phyloP scores from a whole-genome alignment of 176 grass and related monocot genomes.

The Oryza punctata region DNA sequence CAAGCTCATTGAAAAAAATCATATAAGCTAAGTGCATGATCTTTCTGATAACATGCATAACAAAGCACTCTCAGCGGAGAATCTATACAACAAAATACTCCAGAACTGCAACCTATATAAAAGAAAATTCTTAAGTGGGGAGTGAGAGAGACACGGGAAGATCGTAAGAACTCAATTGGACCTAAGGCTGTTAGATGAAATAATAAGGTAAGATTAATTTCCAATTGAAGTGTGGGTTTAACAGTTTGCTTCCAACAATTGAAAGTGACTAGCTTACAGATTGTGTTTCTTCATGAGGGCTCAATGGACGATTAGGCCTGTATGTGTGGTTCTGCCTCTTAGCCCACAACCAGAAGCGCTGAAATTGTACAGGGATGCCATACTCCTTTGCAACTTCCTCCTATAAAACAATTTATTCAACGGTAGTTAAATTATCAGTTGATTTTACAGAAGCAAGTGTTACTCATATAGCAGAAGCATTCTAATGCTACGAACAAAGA shows the following conservation, averaged over 20 bases:
- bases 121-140: neutral
- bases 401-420: conserved; percentile 38
- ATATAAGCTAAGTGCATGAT: neutral
- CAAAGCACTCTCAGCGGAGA: neutral
- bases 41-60: conserved; percentile 6
- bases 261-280: conserved; percentile 50
- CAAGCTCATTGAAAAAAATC: conserved; percentile 7
- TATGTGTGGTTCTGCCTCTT: conserved; percentile 93
- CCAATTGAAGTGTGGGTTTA: neutral
- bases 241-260: conserved; percentile 7
- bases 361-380: conserved; percentile 78
- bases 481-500: neutral
- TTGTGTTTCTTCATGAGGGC: conserved; percentile 64
- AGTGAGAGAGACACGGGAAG: no score
- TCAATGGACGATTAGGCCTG: conserved; percentile 69
- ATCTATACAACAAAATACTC: conserved; percentile 19
- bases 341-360: conserved; percentile 87
- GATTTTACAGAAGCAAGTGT: neutral
- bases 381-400: conserved; percentile 89
- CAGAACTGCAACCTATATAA: conserved; percentile 16
- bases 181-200: neutral
- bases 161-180: conserved; percentile 1
- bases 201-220: neutral
- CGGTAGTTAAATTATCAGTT: neutral
- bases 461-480: neutral